phyloP scores from a whole-genome alignment of 306 rosid genomes.

The Fragaria ananassa region DNA sequence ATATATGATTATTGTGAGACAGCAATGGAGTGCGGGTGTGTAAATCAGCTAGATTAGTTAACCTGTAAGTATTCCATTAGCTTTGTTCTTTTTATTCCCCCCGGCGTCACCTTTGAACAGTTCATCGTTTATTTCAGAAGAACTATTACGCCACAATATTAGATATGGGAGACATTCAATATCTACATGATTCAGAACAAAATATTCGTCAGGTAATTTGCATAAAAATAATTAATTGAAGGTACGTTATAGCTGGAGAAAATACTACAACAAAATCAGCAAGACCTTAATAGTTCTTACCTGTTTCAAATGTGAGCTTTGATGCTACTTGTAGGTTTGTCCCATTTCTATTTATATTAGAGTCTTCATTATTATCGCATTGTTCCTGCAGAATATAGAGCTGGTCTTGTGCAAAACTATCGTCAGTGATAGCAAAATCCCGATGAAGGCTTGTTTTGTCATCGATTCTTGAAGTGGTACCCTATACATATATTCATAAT shows the following conservation, averaged over 20 bases:
- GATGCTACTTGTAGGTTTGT: conserved; percentile 22
- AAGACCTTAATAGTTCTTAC: conserved; percentile 30
- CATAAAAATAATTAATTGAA: no score
- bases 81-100: conserved; percentile 49
- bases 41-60: conserved; percentile 8
- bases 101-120: conserved; percentile 58
- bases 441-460: no score
- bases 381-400: conserved; percentile 36
- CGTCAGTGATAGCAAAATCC: no score
- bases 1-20: neutral
- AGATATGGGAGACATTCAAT: conserved; percentile 57
- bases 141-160: conserved; percentile 69
- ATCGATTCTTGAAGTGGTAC: conserved; percentile 35
- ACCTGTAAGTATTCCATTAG: conserved; percentile 76
- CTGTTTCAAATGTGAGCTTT: conserved; percentile 25
- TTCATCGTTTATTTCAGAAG: conserved; percentile 57
- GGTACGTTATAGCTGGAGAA: neutral
- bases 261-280: neutral
- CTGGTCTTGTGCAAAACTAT: no score
- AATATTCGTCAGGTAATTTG: neutral
- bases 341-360: conserved; percentile 13
- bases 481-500: conserved; percentile 41
- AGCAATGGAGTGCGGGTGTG: neutral
- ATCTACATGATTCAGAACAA: conserved; percentile 38
- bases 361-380: conserved; percentile 32